phyloP scores from a whole-genome alignment of 129 eudicot species.

The Pulicaria dysenterica region DNA sequence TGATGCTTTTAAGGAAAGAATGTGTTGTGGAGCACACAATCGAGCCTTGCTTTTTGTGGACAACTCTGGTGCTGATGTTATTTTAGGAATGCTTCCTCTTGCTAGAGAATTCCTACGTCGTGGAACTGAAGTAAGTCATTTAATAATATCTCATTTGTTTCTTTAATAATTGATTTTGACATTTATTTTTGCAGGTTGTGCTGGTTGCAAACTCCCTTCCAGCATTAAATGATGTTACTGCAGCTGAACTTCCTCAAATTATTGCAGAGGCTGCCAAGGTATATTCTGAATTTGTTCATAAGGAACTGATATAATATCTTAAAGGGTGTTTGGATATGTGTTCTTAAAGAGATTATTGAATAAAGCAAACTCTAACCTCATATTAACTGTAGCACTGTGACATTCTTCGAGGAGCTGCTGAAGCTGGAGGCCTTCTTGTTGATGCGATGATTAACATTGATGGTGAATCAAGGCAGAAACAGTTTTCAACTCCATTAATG shows the following conservation, averaged over 20 bases:
- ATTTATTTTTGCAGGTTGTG: slow-evolving; percentile 65
- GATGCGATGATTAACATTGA: slow-evolving; percentile 86
- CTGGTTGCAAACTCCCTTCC: slow-evolving; percentile 97
- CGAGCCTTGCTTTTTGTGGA: slow-evolving; percentile 96
- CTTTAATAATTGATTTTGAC: neutral
- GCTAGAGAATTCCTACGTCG: slow-evolving; percentile 92
- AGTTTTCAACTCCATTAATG: slow-evolving; percentile 78
- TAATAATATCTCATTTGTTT: neutral
- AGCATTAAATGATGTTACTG: slow-evolving; percentile 95
- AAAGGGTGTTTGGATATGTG: no score
- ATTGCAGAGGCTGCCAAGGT: slow-evolving; percentile 99
- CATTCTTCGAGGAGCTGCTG: slow-evolving; percentile 96
- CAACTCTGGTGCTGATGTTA: slow-evolving; percentile 94
- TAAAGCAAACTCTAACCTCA: no score
- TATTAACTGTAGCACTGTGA: slow-evolving; percentile 75
- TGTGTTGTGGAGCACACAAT: slow-evolving; percentile 69
- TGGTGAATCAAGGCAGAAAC: slow-evolving; percentile 49
- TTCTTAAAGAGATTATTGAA: no score
- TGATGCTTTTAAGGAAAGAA: slow-evolving; percentile 75
- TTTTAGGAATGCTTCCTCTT: slow-evolving; percentile 96
- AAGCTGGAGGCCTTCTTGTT: slow-evolving; percentile 93
- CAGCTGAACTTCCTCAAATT: slow-evolving; percentile 93
- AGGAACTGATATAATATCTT: no score
- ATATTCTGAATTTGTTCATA: neutral
- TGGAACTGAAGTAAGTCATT: slow-evolving; percentile 83